phyloP scores from a whole-genome alignment of 108 stramenopile species.

The Cylindrotheca fusiformis region DNA sequence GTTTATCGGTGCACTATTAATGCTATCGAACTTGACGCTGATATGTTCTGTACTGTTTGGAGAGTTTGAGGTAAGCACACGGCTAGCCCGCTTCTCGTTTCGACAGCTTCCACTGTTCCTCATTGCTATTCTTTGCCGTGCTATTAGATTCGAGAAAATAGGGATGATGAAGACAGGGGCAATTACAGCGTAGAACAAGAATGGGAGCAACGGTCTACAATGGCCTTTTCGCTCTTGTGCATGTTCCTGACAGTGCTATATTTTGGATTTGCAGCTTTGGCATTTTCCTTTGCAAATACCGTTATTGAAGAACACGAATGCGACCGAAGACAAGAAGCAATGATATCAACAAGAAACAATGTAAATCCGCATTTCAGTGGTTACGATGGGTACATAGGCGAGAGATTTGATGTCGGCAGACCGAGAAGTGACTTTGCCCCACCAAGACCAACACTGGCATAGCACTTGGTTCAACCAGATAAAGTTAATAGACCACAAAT shows the following conservation, averaged over 20 bases:
- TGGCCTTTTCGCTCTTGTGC: conserved; percentile 78
- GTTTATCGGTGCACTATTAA: conserved; percentile 77
- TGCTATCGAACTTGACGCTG: conserved; percentile 85
- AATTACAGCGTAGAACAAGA: conserved; percentile 13
- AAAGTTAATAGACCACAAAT: not conserved
- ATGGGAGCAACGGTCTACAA: conserved; percentile 42
- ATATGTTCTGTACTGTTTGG: conserved; percentile 76
- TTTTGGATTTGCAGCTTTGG: conserved; percentile 62
- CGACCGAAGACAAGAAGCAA: conserved; percentile 53
- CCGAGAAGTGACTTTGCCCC: conserved; percentile 16
- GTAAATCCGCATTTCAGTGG: conserved; percentile 17
- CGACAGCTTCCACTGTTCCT: not conserved
- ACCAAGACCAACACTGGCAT: conserved; percentile 17
- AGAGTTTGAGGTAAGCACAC: conserved; percentile 75
- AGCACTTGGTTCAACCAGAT: not conserved
- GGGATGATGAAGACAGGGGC: conserved; percentile 45
- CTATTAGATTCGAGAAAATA: conserved; percentile 46
- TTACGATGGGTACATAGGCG: conserved; percentile 48
- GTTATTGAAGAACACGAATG: conserved; percentile 68
- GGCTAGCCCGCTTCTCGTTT: not conserved
- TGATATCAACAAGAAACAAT: conserved; percentile 20
- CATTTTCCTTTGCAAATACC: conserved; percentile 46
- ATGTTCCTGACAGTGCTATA: conserved; percentile 83
- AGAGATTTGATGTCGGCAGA: conserved; percentile 42
- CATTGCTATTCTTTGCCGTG: not conserved